Percentiles rank a stretch among this genome's conserved stretches.
Evolutionary conservation across 179 eudicot genomes (phyloP).

Genomic region (Spergularia azorica): DNA sequence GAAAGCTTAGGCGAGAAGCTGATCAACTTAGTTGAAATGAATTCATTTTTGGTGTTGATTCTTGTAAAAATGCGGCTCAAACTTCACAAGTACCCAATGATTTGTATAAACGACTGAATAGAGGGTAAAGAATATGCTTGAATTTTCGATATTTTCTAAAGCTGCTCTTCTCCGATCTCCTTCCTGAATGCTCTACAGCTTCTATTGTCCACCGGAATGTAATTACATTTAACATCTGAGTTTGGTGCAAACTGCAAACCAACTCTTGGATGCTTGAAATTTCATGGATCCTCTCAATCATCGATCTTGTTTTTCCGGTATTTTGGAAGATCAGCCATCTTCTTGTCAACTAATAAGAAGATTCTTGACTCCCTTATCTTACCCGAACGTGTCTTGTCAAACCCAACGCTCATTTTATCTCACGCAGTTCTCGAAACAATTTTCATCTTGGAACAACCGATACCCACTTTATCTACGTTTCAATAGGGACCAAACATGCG

Average conservation of each 20-base stretch:
- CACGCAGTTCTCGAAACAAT: no score
- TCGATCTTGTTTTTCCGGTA: no score
- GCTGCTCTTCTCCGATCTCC: not conserved
- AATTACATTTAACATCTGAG: not conserved
- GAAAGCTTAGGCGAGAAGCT: conserved; percentile 15
- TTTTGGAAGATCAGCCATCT: no score
- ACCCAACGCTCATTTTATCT: no score
- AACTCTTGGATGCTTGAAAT: not conserved
- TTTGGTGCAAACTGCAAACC: not conserved
- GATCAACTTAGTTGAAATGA: conserved; percentile 18
- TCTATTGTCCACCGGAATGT: not conserved
- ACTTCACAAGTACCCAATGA: conserved; percentile 21
- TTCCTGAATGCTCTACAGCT: not conserved
- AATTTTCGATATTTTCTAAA: not conserved
- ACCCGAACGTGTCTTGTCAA: no score
- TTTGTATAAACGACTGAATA: conserved; percentile 28
- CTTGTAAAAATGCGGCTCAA: conserved; percentile 34
- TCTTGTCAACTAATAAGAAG: no score
- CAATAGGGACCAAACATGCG: no score
- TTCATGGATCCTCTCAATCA: no score
- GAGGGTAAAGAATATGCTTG: conserved; percentile 7
- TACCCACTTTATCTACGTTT: no score
- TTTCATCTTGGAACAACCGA: no score
- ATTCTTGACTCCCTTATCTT: no score
- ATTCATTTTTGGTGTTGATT: conserved; percentile 31